These are phyloP conservation scores for Yarrowia sp. DNA, from an alignment of 805 yeast genomes.

Conservation along the genomic window DNA sequence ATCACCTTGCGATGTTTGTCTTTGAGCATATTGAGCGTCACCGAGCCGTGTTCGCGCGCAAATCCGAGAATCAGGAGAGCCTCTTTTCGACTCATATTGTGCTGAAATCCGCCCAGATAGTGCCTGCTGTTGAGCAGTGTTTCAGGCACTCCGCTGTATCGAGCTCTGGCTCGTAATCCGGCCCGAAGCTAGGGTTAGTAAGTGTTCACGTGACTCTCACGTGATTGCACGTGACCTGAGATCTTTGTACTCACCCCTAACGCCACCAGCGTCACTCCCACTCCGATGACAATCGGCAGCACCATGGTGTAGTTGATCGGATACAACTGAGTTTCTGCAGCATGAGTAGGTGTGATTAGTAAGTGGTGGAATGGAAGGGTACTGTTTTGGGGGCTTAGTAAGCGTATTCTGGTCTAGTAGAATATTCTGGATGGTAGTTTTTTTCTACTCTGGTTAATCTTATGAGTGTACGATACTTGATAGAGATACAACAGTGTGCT, in stretches of 20 bases:
- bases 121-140: slow-evolving; percentile 28
- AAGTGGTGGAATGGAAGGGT: not conserved
- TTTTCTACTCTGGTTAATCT: no score
- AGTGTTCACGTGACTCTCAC: no score
- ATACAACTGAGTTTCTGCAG: not conserved
- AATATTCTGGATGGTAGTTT: no score
- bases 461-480: no score
- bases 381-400: no score
- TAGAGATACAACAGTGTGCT: no score
- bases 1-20: slow-evolving; percentile 79
- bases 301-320: slow-evolving; percentile 6
- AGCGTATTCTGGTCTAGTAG: no score
- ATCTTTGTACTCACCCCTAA: not conserved
- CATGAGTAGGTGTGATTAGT: not conserved
- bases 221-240: not conserved
- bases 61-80: slow-evolving; percentile 52
- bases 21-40: slow-evolving; percentile 54
- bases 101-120: slow-evolving; percentile 39
- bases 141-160: not conserved
- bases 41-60: slow-evolving; percentile 38
- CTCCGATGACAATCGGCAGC: slow-evolving; percentile 16
- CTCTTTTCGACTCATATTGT: slow-evolving; percentile 49
- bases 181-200: slow-evolving; percentile 3
- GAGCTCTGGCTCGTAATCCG: slow-evolving; percentile 13
- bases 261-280: slow-evolving; percentile 15